Percentiles rank a stretch among this genome's conserved stretches.
phyloP scores from a whole-genome alignment of 2,329 filamentous ascomycete genomes.

The Elsinoe australis region DNA sequence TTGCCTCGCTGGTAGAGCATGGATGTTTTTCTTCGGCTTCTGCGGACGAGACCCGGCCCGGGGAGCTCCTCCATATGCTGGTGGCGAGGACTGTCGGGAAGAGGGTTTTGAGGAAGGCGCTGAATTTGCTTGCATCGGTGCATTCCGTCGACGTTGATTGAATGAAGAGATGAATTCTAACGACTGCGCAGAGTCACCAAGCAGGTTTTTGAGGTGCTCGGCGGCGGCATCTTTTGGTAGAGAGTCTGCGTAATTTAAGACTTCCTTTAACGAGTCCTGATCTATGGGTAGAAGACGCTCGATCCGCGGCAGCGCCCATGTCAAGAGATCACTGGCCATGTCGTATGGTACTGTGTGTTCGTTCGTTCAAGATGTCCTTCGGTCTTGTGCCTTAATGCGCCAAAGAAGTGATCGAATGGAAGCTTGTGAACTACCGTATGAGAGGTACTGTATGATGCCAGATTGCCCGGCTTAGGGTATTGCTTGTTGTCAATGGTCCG shows the following conservation, averaged over 20 bases:
- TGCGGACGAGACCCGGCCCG: constrained; percentile 25
- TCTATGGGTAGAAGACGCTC: constrained; percentile 75
- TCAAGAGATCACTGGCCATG: constrained; percentile 25
- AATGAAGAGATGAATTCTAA: constrained; percentile 65
- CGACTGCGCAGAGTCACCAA: constrained; percentile 74
- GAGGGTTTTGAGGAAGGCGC: constrained; percentile 21
- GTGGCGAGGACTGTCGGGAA: constrained; percentile 18
- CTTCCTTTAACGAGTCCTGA: constrained; percentile 72
- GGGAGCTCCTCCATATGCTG: constrained; percentile 22
- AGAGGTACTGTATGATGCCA: no score
- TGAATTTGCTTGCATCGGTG: constrained; percentile 23
- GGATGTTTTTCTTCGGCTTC: constrained; percentile 38
- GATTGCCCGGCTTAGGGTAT: no score
- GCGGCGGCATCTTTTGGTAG: constrained; percentile 70
- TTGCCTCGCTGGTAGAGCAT: constrained; percentile 34
- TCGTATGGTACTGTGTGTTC: background rate
- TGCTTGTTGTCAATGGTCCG: no score
- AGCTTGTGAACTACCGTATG: no score
- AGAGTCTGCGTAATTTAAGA: constrained; percentile 71
- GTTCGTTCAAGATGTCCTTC: background rate
- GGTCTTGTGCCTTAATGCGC: no score
- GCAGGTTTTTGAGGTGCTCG: constrained; percentile 76
- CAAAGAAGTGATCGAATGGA: no score
- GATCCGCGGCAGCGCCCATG: constrained; percentile 62
- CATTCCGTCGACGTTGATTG: constrained; percentile 55